A percentile compares a stretch with the other conserved stretches of the same genome.
These are phyloP conservation scores for Henckelia pumila DNA, from an alignment of 257 asterid species.

Conservation along the genomic window DNA sequence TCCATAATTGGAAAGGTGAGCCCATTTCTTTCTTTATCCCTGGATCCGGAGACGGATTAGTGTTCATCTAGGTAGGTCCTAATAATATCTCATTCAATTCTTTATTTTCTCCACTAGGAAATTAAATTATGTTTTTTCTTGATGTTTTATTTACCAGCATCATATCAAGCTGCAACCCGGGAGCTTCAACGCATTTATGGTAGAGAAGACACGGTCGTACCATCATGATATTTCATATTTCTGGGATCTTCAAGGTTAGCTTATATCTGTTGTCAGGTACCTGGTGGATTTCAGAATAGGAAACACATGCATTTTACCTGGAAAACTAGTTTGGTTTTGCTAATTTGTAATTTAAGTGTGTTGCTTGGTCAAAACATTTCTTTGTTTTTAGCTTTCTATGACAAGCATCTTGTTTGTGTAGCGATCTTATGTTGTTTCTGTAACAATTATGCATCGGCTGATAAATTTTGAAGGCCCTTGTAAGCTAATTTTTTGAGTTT, in stretches of 20 bases:
- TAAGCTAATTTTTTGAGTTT: too few relatives aligned
- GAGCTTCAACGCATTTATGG: conserved; percentile 40
- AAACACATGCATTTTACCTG: not conserved
- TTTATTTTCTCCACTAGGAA: conserved; percentile 6
- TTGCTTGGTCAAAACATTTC: not conserved
- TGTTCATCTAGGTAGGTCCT: not conserved
- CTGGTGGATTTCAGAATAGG: not conserved
- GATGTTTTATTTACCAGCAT: conserved; percentile 22
- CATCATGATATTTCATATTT: conserved; percentile 1
- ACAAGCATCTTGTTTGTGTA: not conserved
- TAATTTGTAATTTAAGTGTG: not conserved
- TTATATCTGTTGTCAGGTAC: not conserved
- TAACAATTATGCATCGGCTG: not conserved
- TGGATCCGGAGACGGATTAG: not conserved
- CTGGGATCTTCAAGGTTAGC: conserved; percentile 4
- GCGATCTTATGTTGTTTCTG: not conserved
- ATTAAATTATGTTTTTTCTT: not conserved
- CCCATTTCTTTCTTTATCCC: not conserved
- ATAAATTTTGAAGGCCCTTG: not conserved
- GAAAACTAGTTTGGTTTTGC: not conserved
- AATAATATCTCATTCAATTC: not conserved
- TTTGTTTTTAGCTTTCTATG: not conserved
- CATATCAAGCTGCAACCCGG: conserved; percentile 39
- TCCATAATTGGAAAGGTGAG: conserved; percentile 38
- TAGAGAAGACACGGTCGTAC: conserved; percentile 23